A percentile compares a stretch with the other conserved stretches of the same genome.
phyloP scores from a whole-genome alignment of 163 green algal genomes.

The Volvox carteri region DNA sequence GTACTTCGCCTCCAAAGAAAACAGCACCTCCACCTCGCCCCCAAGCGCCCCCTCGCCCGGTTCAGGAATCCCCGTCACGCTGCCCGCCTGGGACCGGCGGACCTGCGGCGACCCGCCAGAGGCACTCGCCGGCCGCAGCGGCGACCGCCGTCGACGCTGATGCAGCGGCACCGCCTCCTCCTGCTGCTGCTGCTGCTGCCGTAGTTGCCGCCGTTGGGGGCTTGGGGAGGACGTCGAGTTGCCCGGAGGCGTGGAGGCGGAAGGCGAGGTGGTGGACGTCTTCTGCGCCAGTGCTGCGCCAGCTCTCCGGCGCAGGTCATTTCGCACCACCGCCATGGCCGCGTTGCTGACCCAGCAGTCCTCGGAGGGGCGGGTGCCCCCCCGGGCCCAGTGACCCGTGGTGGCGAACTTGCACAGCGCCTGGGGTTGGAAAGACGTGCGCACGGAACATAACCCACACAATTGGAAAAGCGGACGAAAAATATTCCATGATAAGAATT shows the following conservation, averaged over 20 bases:
- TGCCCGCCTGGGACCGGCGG: neutral
- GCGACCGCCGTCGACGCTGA: neutral
- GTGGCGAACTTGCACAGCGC: constrained; percentile 21
- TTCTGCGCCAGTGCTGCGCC: neutral
- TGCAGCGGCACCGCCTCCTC: neutral
- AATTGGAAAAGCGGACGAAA: no score
- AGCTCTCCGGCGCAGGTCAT: neutral
- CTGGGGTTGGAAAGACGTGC: neutral
- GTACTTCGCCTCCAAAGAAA: constrained; percentile 29
- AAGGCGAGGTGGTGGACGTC: neutral
- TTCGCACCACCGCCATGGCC: constrained; percentile 35
- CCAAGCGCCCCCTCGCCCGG: neutral
- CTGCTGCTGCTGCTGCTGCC: constrained; percentile 25
- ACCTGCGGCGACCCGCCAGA: neutral
- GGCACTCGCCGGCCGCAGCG: constrained; percentile 1
- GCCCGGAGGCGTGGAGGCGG: no score
- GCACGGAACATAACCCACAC: no score
- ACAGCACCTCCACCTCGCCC: constrained; percentile 29
- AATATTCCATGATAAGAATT: no score
- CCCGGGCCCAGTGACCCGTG: constrained; percentile 45
- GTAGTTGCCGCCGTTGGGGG: neutral
- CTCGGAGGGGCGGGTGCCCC: constrained; percentile 18
- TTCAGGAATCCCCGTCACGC: neutral
- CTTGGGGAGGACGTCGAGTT: neutral
- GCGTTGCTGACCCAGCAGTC: constrained; percentile 56